Percentiles rank a stretch among this genome's conserved stretches.
phyloP scores from a whole-genome alignment of 768 basidiomycete species.

The Tubosaeta brunneosetosa region DNA sequence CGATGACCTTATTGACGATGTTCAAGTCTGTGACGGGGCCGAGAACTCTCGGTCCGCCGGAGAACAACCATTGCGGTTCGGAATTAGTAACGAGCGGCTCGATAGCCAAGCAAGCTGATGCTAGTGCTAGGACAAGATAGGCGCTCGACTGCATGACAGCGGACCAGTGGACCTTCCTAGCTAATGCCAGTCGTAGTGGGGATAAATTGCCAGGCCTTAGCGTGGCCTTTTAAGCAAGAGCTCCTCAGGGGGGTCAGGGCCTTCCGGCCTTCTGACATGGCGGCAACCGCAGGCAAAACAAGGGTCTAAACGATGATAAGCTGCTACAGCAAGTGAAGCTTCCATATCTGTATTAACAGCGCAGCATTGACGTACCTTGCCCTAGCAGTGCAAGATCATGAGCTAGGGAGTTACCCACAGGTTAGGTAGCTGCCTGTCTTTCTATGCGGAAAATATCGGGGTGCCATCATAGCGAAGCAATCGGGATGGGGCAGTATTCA shows the following conservation, averaged over 20 bases:
- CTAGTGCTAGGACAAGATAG: not conserved
- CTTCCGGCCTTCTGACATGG: too few relatives aligned
- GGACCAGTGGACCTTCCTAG: not conserved
- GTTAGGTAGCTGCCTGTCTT: too few relatives aligned
- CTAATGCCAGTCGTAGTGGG: not conserved
- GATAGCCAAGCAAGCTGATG: not conserved
- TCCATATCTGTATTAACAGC: too few relatives aligned
- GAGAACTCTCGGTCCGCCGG: slow-evolving; percentile 1
- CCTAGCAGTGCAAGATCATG: not conserved
- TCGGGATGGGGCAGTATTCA: too few relatives aligned
- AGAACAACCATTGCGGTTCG: not conserved
- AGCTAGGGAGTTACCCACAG: not conserved
- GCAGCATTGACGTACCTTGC: too few relatives aligned
- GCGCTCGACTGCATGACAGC: not conserved
- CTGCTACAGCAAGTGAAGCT: too few relatives aligned
- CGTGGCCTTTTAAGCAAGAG: not conserved
- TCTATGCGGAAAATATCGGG: too few relatives aligned
- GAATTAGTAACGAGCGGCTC: too few relatives aligned
- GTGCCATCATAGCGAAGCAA: too few relatives aligned
- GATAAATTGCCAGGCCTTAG: not conserved
- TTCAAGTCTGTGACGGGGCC: slow-evolving; percentile 28
- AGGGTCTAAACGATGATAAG: too few relatives aligned
- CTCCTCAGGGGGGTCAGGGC: too few relatives aligned
- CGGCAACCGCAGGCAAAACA: too few relatives aligned
- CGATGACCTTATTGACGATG: slow-evolving; percentile 38